phyloP scores from a whole-genome alignment of 768 basidiomycete species.

The Peribolospora baueri region DNA sequence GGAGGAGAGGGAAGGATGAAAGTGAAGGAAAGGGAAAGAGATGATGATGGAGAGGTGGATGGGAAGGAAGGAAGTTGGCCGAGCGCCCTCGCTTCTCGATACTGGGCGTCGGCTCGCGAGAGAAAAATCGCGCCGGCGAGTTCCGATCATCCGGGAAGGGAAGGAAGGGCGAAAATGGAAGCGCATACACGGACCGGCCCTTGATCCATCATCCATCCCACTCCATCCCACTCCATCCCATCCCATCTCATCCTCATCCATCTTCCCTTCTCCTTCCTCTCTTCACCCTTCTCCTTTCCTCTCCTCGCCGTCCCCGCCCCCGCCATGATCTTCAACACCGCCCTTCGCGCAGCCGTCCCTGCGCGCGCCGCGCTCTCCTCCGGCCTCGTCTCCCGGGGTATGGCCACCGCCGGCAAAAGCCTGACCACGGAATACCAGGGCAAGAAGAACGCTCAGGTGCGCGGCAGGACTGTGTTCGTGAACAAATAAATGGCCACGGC shows the following conservation, averaged over 20 bases:
- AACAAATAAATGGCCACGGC: too few relatives aligned
- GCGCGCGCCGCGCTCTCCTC: neutral
- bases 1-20: neutral
- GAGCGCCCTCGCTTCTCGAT: neutral
- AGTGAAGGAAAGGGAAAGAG: neutral
- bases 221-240: too few relatives aligned
- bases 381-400: too few relatives aligned
- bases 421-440: too few relatives aligned
- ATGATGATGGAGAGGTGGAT: neutral
- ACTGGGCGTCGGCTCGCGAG: neutral
- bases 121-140: slow-evolving; percentile 1
- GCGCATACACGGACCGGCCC: too few relatives aligned
- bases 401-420: too few relatives aligned
- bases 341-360: slow-evolving; percentile 2
- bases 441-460: too few relatives aligned
- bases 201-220: too few relatives aligned
- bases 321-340: slow-evolving; percentile 3
- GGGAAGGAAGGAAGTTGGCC: slow-evolving; percentile 3
- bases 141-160: neutral
- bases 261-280: neutral
- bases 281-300: neutral
- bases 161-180: neutral
- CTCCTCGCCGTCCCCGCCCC: neutral
- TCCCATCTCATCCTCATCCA: too few relatives aligned
- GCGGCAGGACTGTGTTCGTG: too few relatives aligned